Evolutionary conservation across 2,329 filamentous ascomycete genomes (phyloP), one percentile per base, ranked within the genome.

Genomic region (Fusarium bactridioides): DNA sequence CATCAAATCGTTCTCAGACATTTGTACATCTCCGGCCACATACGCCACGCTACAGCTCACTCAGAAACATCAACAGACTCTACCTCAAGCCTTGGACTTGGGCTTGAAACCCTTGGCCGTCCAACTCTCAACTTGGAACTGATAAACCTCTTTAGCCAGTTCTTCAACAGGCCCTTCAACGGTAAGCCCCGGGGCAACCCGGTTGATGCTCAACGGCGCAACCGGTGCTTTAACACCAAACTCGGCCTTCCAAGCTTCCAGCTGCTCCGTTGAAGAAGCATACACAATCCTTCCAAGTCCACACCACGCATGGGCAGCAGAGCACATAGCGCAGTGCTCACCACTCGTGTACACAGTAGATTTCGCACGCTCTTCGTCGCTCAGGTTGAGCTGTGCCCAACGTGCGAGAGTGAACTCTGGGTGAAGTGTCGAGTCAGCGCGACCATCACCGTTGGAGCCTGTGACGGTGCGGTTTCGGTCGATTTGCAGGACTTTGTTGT

Each of bases 271-370:
- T 0, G 80, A 82, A 5, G 78, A 73, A 8, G 74, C 75, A 56
- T 80, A 82, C 16, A 82, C 78, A 29, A 82, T 82, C 37, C 76
- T 76, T 3, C 81, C 81, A 21, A 82, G 69, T 1, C 81, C 81
- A 8, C 76, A 78, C 64, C 78, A 81, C 2, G 78, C 81, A 41
- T 82, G 81, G 3, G 79, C 80, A 3, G 79, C 76, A 8, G 81
- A 75, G 45, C 81, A 82, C 81, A 82, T 82, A 50, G 79, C 67
- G 68, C 81, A 82, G 63, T 82, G 81, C 68, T 82, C 81, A 3
- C 81, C 81, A 3, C 80, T 80, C 7, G 81, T 82, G 57, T 82
- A 82, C 5, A 82, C 77, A 5, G 77, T 79, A 0, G 78, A 73
- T 10, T 58, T 64, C 27, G 86, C 83, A 23, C 86, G 83, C 59